Base-by-base conservation (phyloP, 2,329 filamentous ascomycete genomes). In the Ascochyta viciae-villosae region DNA sequence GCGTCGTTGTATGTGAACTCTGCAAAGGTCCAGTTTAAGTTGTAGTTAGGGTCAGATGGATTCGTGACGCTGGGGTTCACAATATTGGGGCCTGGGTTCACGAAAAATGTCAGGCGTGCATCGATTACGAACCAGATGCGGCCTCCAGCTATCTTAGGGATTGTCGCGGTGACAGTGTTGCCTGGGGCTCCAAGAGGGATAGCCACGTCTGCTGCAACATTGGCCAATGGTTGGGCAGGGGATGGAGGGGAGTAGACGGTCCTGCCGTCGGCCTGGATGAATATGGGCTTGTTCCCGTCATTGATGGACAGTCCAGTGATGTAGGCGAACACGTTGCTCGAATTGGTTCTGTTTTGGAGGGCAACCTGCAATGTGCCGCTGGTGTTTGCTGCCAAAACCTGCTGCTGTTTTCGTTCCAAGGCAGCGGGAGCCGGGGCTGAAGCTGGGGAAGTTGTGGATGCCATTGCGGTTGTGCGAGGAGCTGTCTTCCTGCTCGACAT, bases 31-130 rank as follows among this genome's bases (percentile, higher is more conserved):
- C 81, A 82, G 49, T 74, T 72, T 45, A 79, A 70, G 41, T 76
- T 75, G 44, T 75, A 75, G 61, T 81, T 81, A 1, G 77, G 78
- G 54, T 82, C 80, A 64, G 81, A 73, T 0, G 80, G 72, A 72
- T 92, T 92, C 29, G 85, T 88, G 24, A 88, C 85, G 9, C 87
- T 88, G 0, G 90, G 90, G 75, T 92, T 89, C 39, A 92, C 89
- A 13, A 93, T 80, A 1, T 85, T 87, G 6, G 90, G 87, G 15
- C 86, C 87, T 1, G 86, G 87, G 73, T 93, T 93, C 48, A 92
- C 74, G 12, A 85, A 78, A 74, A 93, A 93, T 1, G 81, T 86
- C 44, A 92, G 80, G 33, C 82, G 82, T 40, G 76, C 76, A 63
- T 83, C 84, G 56, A 85, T 79, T 52, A 82, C 85, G 74, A 91